Base-by-base conservation (phyloP, 352 stramenopile species). In the Phytopythium montanum region DNA sequence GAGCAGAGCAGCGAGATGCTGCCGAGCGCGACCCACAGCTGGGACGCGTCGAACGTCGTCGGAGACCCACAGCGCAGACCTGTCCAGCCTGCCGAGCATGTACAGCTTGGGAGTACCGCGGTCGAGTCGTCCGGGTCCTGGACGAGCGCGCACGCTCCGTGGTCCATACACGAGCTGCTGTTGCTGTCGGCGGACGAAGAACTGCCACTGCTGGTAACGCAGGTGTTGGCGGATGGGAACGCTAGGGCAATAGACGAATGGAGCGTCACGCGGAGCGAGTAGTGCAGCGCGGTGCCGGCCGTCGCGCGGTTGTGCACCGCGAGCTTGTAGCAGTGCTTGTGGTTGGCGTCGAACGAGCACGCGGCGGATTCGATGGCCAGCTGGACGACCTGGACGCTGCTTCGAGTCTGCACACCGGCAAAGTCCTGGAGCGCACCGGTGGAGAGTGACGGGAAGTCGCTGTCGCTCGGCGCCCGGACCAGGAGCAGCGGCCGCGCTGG, bases 271-370 rank as follows among this genome's bases (percentile, higher is more conserved):
- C 78, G 62, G 3, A 92, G 56, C 0, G 66, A 59, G 31, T 77
- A 89, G n/a, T 55, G 64, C 18, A 92, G 64, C 2, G 60, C 51
- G 28, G 64, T 64, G 31, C 73, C 79, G 2, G 83, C 83, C 18
- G 84, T 76, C 21, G 73, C 59, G 33, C 80, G 81, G 58, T 92
- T 90, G 70, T 87, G 70, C 2, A 90, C 45, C 0, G 81, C 76
- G 12, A 92, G 61, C 56, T 92, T 92, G 72, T 78, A 92, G 72
- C 83, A 90, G 34, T 86, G 68, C 7, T 65, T 74, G 1, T 65
- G 60, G 1, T 59, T 73, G 5, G 44, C 28, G 13, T 61, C 59
- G 29, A 66, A 77, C 4, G 77, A 73, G 56, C 81, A 92, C 5
- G 65, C 57, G 18, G 50, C 51, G 0, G 66, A 75, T 13, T 73